These are phyloP conservation scores for Metschnikowia gelsemii DNA, from an alignment of 805 yeast species.

Conservation along the genomic window DNA sequence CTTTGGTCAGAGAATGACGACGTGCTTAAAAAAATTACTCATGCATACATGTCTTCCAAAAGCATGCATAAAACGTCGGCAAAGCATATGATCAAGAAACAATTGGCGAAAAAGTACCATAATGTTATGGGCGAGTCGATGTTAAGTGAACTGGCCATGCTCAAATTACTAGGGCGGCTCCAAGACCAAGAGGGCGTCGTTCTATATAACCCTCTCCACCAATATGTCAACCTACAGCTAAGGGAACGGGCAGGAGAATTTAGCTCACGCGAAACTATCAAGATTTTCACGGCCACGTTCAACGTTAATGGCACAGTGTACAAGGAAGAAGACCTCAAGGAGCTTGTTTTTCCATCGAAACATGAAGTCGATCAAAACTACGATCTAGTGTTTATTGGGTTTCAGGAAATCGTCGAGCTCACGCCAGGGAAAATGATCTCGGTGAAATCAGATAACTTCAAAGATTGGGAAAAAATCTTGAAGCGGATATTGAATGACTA, in stretches of 20 bases:
- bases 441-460: slow-evolving; percentile 61
- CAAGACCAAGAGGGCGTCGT: slow-evolving; percentile 46
- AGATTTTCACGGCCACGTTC: slow-evolving; percentile 50
- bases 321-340: slow-evolving; percentile 40
- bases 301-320: slow-evolving; percentile 52
- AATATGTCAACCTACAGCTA: slow-evolving; percentile 46
- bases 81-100: slow-evolving; percentile 34
- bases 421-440: slow-evolving; percentile 80
- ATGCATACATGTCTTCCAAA: slow-evolving; percentile 38
- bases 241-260: slow-evolving; percentile 40
- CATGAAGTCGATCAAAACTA: slow-evolving; percentile 38
- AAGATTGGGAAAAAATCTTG: slow-evolving; percentile 66
- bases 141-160: slow-evolving; percentile 42
- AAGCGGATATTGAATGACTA: slow-evolving; percentile 43
- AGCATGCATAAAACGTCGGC: slow-evolving; percentile 42
- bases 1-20: slow-evolving; percentile 51
- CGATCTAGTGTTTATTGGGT: slow-evolving; percentile 77
- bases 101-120: slow-evolving; percentile 37
- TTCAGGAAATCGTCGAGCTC: slow-evolving; percentile 86
- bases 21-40: slow-evolving; percentile 38
- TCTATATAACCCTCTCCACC: slow-evolving; percentile 54
- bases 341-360: slow-evolving; percentile 47
- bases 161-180: slow-evolving; percentile 49
- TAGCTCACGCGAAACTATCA: slow-evolving; percentile 39
- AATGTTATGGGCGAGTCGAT: slow-evolving; percentile 43